phyloP scores from a whole-genome alignment of 2,329 filamentous ascomycete species.

The Ceratocystis cubensis region DNA sequence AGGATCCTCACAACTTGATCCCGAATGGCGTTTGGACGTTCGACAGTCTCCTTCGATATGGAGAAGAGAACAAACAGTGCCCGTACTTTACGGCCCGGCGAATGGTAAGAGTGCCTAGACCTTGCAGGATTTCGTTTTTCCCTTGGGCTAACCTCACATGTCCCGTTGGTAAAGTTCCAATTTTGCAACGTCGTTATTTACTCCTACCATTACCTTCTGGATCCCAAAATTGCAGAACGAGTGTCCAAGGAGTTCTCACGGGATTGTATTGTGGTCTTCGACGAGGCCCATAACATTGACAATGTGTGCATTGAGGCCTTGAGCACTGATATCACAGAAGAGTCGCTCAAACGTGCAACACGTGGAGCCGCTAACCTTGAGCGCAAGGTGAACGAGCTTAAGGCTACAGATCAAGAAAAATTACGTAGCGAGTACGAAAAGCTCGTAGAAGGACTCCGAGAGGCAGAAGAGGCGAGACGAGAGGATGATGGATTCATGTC shows the following conservation, averaged over 20 bases:
- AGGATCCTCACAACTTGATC: conserved; percentile 89
- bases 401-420: conserved; percentile 86
- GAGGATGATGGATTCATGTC: conserved; percentile 84
- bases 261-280: conserved; percentile 96
- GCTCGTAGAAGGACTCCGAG: conserved; percentile 78
- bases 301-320: conserved; percentile 97
- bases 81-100: conserved; percentile 91
- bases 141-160: conserved; percentile 12
- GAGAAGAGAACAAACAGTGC: conserved; percentile 91
- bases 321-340: conserved; percentile 93
- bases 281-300: conserved; percentile 98
- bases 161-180: conserved; percentile 54
- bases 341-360: conserved; percentile 81
- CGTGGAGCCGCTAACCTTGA: conserved; percentile 85
- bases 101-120: conserved; percentile 52
- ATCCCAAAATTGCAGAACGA: conserved; percentile 92
- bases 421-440: conserved; percentile 92
- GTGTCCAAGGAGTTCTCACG: conserved; percentile 94
- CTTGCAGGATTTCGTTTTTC: not conserved
- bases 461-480: conserved; percentile 75
- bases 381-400: conserved; percentile 84
- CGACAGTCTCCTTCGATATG: conserved; percentile 76
- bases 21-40: conserved; percentile 94
- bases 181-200: conserved; percentile 99
- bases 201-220: conserved; percentile 94